Evolutionary conservation across 2,329 filamentous ascomycete genomes (phyloP), one percentile per base, ranked within the genome.

Genomic region (Penicillium griseofulvum): DNA sequence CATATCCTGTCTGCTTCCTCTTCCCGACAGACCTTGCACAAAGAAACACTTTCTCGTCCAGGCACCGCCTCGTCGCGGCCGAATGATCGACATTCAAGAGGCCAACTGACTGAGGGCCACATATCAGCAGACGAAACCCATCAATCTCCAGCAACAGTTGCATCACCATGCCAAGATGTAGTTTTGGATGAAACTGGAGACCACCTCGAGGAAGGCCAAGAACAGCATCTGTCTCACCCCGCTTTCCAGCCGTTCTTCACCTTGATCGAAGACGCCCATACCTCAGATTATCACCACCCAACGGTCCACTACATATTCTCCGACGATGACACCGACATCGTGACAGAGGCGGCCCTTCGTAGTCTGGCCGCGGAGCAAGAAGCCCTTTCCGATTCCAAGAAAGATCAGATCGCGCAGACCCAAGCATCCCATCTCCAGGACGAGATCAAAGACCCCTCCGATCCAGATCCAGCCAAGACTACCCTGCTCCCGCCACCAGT

Each of bases 231-330:
- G 59, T 51, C 55, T 12, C 57, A 76, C 71, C 76, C 76, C 4
- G 71, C 77, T 3, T 93, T 96, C 72, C 81, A 85, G 42, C 90
- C 91, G 2, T 88, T 96, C 78, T 97, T 96, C 78, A 88, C 90
- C 1, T 80, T 97, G 39, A 81, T 97, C 61, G 86, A 90, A 68
- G 91, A 96, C 72, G 76, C 82, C 11, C 82, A 84, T n/a, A 87
- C 84, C 9, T 82, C 85, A 65, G 84, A 89, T 43, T 89, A 90
- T 58, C 82, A 90, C 66, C 92, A 97, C 71, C 94, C 93, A 1
- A 86, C 84, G 50, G 86, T 96, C 1, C 91, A 93, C 76, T 97
- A 97, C 76, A 83, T 97, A 68, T 97, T 99, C 77, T 84, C 85
- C 64, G 92, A 97, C 73, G 94, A 97, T 74, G 91, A 97, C 68